A percentile compares a stretch with the other conserved stretches of the same genome.
phyloP scores from a whole-genome alignment of 306 rosid species.

The Mimosa bimucronata region DNA sequence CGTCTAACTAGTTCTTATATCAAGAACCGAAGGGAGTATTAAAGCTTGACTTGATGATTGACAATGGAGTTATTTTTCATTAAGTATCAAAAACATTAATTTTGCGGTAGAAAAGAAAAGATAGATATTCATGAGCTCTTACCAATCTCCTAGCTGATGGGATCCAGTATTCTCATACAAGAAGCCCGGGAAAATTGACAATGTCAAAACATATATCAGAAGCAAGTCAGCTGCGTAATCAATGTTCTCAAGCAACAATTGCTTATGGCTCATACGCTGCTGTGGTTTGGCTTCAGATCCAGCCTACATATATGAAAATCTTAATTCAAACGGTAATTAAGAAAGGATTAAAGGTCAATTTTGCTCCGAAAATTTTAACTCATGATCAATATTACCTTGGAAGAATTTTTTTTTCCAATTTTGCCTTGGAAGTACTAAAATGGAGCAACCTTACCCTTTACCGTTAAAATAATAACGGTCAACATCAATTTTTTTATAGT shows the following conservation, averaged over 20 bases:
- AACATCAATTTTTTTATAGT: too few species aligned
- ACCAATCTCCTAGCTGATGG: conserved; percentile 82
- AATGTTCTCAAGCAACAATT: conserved; percentile 51
- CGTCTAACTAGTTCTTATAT: too few species aligned
- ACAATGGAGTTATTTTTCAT: background rate
- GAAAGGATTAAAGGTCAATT: too few species aligned
- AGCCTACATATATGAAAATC: conserved; percentile 38
- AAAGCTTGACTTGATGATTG: background rate
- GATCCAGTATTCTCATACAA: conserved; percentile 82
- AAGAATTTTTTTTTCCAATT: too few species aligned
- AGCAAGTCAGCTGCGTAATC: conserved; percentile 66
- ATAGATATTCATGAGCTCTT: background rate
- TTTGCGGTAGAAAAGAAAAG: too few species aligned
- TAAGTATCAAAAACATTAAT: background rate
- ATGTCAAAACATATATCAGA: conserved; percentile 63
- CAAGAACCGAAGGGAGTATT: background rate
- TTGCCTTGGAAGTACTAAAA: too few species aligned
- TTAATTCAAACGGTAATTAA: background rate
- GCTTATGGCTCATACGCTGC: conserved; percentile 66
- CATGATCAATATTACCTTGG: too few species aligned
- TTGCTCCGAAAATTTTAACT: too few species aligned
- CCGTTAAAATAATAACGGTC: too few species aligned
- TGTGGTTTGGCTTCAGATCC: conserved; percentile 45
- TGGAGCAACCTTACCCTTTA: too few species aligned
- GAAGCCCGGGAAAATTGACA: conserved; percentile 90